Evolutionary conservation across 2,329 filamentous ascomycete genomes (phyloP).

Genomic region (Ophiocordyceps unilateralis): DNA sequence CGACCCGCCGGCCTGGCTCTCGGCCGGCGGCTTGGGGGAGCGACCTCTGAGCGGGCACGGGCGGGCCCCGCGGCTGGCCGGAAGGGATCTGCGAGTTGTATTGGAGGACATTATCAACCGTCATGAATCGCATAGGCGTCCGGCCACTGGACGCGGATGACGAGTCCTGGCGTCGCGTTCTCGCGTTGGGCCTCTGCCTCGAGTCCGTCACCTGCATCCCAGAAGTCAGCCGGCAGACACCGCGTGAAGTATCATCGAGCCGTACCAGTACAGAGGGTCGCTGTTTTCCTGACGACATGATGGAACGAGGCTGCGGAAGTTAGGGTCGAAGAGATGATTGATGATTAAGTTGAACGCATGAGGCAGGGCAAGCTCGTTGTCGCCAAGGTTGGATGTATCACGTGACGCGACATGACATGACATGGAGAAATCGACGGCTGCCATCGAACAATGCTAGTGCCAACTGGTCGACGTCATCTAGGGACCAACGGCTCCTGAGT

Average conservation of each 20-base stretch:
- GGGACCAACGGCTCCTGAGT: no score
- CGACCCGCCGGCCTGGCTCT: conserved; percentile 10
- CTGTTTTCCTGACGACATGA: conserved; percentile 31
- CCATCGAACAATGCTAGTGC: no score
- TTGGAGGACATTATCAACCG: conserved; percentile 87
- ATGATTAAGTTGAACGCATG: background rate
- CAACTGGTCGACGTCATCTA: background rate
- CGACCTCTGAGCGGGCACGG: conserved; percentile 24
- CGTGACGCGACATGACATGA: background rate
- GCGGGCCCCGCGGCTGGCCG: conserved; percentile 66
- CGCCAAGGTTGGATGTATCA: background rate
- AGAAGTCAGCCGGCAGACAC: conserved; percentile 4
- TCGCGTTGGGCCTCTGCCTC: conserved; percentile 16
- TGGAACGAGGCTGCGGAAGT: background rate
- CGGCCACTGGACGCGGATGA: conserved; percentile 12
- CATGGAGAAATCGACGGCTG: no score
- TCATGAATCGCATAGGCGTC: conserved; percentile 55
- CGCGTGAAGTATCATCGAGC: conserved; percentile 1
- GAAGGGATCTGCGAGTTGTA: conserved; percentile 91
- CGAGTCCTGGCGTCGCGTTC: conserved; percentile 17
- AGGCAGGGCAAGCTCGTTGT: background rate
- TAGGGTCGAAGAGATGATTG: background rate
- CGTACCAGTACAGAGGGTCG: conserved; percentile 44
- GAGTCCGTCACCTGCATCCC: conserved; percentile 19
- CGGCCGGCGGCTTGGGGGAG: conserved; percentile 5